Percentiles rank a stretch among this genome's conserved stretches.
phyloP scores from a whole-genome alignment of 2,329 filamentous ascomycete genomes.

The Teratosphaeria destructans region DNA sequence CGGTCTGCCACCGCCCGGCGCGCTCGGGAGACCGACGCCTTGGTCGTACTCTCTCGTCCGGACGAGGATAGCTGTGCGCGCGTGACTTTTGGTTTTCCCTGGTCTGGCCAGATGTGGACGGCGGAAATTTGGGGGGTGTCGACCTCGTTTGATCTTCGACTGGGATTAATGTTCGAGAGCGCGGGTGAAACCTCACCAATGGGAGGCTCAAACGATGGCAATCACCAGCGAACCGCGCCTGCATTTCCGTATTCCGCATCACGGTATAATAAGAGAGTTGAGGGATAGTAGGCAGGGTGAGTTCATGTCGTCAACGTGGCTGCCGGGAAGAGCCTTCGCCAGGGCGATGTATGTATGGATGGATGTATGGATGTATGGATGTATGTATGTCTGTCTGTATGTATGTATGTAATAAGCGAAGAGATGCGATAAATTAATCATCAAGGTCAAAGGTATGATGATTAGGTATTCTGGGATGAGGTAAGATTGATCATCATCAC shows the following conservation, averaged over 20 bases:
- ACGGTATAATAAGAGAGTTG: background rate
- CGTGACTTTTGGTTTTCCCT: background rate
- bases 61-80: background rate
- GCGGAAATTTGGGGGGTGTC: slow-evolving; percentile 2
- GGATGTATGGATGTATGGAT: too few relatives aligned
- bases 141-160: slow-evolving; percentile 2
- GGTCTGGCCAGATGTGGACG: background rate
- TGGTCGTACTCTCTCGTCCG: background rate
- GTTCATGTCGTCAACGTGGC: slow-evolving; percentile 1
- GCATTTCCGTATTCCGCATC: background rate
- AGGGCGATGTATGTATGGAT: background rate
- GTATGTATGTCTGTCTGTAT: too few relatives aligned
- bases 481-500: too few relatives aligned
- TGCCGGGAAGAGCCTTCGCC: background rate
- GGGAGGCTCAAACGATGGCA: background rate
- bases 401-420: background rate
- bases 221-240: background rate
- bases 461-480: too few relatives aligned
- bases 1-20: background rate
- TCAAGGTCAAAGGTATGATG: too few relatives aligned
- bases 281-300: background rate
- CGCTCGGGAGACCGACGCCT: background rate
- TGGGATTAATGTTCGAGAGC: background rate
- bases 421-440: background rate
- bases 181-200: slow-evolving; percentile 1